A percentile compares a stretch with the other conserved stretches of the same genome.
Evolutionary conservation across 2,329 filamentous ascomycete species (phyloP).

Genomic region (Curvularia spicifera): DNA sequence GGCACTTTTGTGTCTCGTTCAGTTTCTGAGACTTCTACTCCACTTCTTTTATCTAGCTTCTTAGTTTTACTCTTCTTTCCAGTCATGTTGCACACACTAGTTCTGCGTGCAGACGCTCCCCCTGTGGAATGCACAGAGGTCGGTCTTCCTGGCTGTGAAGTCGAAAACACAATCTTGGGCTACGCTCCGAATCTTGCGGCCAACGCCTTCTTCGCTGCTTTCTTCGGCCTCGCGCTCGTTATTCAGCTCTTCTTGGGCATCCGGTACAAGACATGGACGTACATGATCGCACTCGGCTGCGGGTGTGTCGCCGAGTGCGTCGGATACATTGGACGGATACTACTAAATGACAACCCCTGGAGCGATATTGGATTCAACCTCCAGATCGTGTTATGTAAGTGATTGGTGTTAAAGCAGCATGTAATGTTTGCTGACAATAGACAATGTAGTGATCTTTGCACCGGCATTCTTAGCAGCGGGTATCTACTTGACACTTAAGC

Average conservation of each 20-base stretch:
- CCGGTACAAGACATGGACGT: constrained; percentile 61
- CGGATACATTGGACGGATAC: constrained; percentile 63
- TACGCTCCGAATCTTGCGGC: constrained; percentile 59
- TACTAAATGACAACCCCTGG: constrained; percentile 61
- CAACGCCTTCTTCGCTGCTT: constrained; percentile 58
- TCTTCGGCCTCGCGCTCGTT: constrained; percentile 58
- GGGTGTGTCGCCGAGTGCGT: constrained; percentile 59
- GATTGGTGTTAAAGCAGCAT: background rate
- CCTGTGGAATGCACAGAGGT: constrained; percentile 29
- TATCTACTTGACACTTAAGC: constrained; percentile 62
- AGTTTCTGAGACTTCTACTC: background rate
- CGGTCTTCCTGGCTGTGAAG: constrained; percentile 39
- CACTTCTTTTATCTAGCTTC: background rate
- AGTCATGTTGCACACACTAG: background rate
- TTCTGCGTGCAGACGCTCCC: background rate
- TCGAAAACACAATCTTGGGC: constrained; percentile 57
- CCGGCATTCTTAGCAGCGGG: constrained; percentile 62
- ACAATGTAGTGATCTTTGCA: constrained; percentile 56
- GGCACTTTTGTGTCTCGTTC: background rate
- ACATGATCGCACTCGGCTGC: constrained; percentile 55
- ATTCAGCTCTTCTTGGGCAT: constrained; percentile 58
- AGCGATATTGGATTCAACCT: constrained; percentile 55
- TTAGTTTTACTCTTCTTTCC: background rate
- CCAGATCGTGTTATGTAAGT: constrained; percentile 56
- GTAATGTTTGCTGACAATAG: background rate